These are phyloP conservation scores for Dipsacomyces acuminosporus DNA, from an alignment of 371 early-diverging fungal genomes.

Conservation along the genomic window DNA sequence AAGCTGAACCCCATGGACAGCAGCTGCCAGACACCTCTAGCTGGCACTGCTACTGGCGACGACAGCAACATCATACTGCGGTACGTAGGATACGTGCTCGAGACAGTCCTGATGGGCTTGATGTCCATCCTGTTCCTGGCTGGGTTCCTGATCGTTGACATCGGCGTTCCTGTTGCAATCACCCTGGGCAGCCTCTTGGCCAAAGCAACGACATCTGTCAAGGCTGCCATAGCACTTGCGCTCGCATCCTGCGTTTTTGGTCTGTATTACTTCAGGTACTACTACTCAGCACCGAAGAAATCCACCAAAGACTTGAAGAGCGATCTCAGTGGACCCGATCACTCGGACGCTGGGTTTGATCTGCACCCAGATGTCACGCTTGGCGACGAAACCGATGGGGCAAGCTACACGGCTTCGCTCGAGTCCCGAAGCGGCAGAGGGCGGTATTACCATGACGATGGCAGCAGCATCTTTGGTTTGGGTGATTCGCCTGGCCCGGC, in stretches of 20 bases:
- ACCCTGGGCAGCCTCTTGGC: constrained; percentile 1
- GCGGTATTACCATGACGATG: neutral
- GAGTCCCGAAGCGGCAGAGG: constrained; percentile 18
- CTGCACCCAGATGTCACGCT: constrained; percentile 35
- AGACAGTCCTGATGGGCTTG: neutral
- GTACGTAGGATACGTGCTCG: too few species aligned
- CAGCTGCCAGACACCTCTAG: too few species aligned
- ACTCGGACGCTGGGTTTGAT: constrained; percentile 24
- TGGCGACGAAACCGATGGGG: constrained; percentile 24
- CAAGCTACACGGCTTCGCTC: constrained; percentile 26
- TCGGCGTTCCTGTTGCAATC: constrained; percentile 6
- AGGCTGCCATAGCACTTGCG: neutral
- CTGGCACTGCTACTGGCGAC: too few species aligned
- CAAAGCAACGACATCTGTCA: constrained; percentile 17
- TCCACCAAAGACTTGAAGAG: constrained; percentile 2
- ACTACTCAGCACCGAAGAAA: constrained; percentile 26
- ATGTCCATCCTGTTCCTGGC: constrained; percentile 4
- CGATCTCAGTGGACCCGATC: constrained; percentile 2
- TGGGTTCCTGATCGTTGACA: constrained; percentile 13
- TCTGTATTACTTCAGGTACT: constrained; percentile 40
- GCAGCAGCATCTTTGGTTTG: neutral
- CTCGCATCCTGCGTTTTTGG: constrained; percentile 9
- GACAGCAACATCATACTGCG: too few species aligned
- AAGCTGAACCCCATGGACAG: too few species aligned
- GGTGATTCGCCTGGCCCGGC: constrained; percentile 2